phyloP scores from a whole-genome alignment of 169 alveolate genomes.

The Theileria parva region DNA sequence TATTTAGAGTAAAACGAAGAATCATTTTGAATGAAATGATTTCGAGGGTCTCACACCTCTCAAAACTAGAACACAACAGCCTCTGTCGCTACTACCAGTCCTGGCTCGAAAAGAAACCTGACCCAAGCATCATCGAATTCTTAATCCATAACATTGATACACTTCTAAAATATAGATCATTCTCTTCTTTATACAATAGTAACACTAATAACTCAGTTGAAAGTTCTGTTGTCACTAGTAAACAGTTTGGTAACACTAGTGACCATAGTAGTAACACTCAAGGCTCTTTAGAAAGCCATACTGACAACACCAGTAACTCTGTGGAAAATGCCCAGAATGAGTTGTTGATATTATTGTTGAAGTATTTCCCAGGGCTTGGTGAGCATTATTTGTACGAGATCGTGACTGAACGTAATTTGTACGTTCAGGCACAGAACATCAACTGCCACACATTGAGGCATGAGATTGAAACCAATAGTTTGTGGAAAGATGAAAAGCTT shows the following conservation, averaged over 20 bases:
- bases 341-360: slow-evolving; percentile 9
- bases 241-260: not conserved
- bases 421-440: slow-evolving; percentile 50
- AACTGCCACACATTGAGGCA: slow-evolving; percentile 42
- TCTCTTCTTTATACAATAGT: not conserved
- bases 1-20: slow-evolving; percentile 19
- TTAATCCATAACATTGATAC: too few species aligned
- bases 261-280: not conserved
- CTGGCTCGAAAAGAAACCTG: slow-evolving; percentile 54
- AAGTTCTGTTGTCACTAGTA: not conserved
- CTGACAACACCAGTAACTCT: not conserved
- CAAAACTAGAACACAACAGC: slow-evolving; percentile 61
- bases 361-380: slow-evolving; percentile 2
- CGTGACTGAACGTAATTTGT: slow-evolving; percentile 33
- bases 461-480: slow-evolving; percentile 28
- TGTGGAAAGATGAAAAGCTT: slow-evolving; percentile 31
- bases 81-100: slow-evolving; percentile 63
- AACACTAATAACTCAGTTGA: not conserved
- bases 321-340: not conserved
- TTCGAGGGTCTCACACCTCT: slow-evolving; percentile 37
- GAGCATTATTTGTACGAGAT: slow-evolving; percentile 24
- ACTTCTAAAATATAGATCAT: too few species aligned
- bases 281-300: not conserved
- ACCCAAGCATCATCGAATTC: not conserved
- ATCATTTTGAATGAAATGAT: slow-evolving; percentile 32